These are phyloP conservation scores for Verticillium zaregamsianum DNA, from an alignment of 2,329 filamentous ascomycete species.

Conservation along the genomic window DNA sequence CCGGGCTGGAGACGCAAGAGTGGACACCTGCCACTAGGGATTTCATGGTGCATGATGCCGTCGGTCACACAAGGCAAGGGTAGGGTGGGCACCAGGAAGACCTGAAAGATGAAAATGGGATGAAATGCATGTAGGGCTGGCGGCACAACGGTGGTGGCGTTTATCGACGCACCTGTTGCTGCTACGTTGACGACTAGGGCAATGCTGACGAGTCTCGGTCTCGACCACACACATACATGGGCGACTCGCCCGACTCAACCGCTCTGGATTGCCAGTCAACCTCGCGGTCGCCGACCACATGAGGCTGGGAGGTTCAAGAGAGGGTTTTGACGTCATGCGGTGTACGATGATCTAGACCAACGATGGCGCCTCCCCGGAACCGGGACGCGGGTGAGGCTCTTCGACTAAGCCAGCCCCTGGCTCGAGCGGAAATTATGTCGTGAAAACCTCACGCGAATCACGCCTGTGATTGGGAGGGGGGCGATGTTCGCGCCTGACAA, in stretches of 20 bases:
- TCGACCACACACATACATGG: too few species aligned
- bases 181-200: not conserved
- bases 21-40: not conserved
- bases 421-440: slow-evolving; percentile 1
- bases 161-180: not conserved
- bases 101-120: not conserved
- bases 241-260: too few species aligned
- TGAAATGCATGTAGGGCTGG: not conserved
- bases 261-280: too few species aligned
- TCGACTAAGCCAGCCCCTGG: not conserved
- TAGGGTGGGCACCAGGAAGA: not conserved
- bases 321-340: not conserved
- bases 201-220: not conserved
- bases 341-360: not conserved
- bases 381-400: not conserved
- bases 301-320: not conserved
- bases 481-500: too few species aligned
- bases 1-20: not conserved
- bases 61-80: not conserved
- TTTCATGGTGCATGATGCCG: not conserved
- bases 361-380: not conserved
- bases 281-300: too few species aligned
- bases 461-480: not conserved
- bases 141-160: not conserved
- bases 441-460: not conserved